Evolutionary conservation across 1,284 basidiomycete species (phyloP), one percentile per base, ranked within the genome.

Genomic region (Spongispora temasekensis): DNA sequence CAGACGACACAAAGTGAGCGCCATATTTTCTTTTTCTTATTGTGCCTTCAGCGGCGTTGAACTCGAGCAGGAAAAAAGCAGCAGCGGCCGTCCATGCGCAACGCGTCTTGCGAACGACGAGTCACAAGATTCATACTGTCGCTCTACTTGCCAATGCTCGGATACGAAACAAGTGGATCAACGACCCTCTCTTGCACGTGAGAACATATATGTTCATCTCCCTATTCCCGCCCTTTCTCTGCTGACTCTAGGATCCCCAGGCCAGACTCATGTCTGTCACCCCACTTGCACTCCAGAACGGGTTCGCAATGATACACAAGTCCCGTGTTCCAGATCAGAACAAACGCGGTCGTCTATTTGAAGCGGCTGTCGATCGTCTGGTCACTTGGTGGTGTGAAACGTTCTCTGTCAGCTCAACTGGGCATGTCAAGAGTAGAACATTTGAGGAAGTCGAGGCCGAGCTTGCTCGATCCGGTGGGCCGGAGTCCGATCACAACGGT

Each of bases 121-220:
- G 86, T 58, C 95, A 97, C 78, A 95, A 96, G 76, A 78, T 94
- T 15, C 95, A 98, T 69, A 92, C 92, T 3, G 77, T 97, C 5
- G 78, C 85, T 17, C 81, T 98, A 9, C 82, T 98, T 2, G 85
- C 86, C 5, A 93, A 91, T 69, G 89, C 91, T 4, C 78, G 82
- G 34, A 78, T 88, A 17, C 85, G 97, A 51, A 98, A 99, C 73
- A 80, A 79, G 57, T 96, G 93, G 91, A 74, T 95, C 21, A 95
- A 94, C 63, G 92, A 98, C 69, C 77, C 78, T 1, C 77, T 94
- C 4, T 80, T 99, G 13, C 93, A 97, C 69, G 95, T 94, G 51
- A 52, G 66, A 5, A 50, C 27, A 23, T 42, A 3, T 9, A n/a
- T 28, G 19, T 6, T 9, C n/a, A 19, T n/a, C 40, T 27, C 19